These are phyloP conservation scores for Scenedesmus sp. DNA, from an alignment of 163 green algal genomes.

Conservation along the genomic window DNA sequence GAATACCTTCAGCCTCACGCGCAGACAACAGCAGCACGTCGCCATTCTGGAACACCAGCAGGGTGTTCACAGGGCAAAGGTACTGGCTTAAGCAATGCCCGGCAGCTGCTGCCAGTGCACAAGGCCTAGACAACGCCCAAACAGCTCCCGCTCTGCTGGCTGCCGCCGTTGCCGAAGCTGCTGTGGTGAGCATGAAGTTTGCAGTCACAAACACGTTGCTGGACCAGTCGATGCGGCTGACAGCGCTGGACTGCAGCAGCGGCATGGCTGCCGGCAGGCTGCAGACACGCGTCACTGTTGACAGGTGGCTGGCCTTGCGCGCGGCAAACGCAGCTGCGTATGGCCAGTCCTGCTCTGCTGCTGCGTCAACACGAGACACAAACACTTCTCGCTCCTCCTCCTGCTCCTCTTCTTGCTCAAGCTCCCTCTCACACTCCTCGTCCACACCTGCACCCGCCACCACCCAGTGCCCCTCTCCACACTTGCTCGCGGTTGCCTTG, in stretches of 20 bases:
- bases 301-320: not conserved
- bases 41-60: constrained; percentile 60
- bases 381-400: constrained; percentile 68
- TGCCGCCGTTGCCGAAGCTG: not conserved
- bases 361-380: constrained; percentile 31
- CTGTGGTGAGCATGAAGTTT: constrained; percentile 62
- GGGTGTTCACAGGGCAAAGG: constrained; percentile 53
- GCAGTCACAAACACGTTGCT: constrained; percentile 39
- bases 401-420: constrained; percentile 69
- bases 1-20: constrained; percentile 65
- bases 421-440: constrained; percentile 72
- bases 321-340: not conserved
- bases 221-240: constrained; percentile 55
- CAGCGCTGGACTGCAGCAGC: not conserved
- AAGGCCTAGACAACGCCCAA: not conserved
- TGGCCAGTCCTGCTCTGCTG: constrained; percentile 58
- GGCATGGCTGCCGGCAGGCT: not conserved
- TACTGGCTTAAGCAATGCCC: constrained; percentile 56
- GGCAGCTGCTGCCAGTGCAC: not conserved
- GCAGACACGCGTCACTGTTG: not conserved
- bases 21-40: constrained; percentile 71
- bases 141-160: not conserved
- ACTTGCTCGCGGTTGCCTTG: not conserved
- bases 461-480: constrained; percentile 58
- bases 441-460: constrained; percentile 38